These are phyloP conservation scores for Echria macrotheca DNA, from an alignment of 495 filamentous ascomycete genomes.

Conservation along the genomic window DNA sequence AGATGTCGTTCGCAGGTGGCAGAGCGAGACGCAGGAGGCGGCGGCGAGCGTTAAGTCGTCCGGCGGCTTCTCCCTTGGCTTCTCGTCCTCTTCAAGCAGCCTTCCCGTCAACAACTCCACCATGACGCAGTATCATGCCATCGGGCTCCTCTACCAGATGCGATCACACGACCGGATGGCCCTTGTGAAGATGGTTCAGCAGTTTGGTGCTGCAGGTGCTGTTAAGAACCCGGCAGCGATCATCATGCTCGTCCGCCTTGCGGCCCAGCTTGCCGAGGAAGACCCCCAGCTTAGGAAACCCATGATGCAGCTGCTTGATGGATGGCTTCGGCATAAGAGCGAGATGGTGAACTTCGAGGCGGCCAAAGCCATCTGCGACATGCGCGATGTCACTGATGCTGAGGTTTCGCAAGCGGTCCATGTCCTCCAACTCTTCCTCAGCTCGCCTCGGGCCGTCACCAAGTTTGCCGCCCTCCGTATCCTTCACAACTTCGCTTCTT, in stretches of 20 bases:
- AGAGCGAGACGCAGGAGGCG: conserved; percentile 97
- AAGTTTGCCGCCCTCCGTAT: conserved; percentile 98
- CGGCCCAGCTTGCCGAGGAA: conserved; percentile 92
- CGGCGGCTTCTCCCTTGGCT: conserved; percentile 82
- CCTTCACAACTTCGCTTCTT: conserved; percentile 88
- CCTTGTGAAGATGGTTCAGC: conserved; percentile 99
- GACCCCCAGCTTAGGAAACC: conserved; percentile 81
- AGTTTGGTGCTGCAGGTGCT: conserved; percentile 84
- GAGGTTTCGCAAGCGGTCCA: conserved; percentile 92
- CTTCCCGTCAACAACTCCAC: conserved; percentile 73
- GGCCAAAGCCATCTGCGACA: conserved; percentile 92
- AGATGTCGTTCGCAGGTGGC: conserved; percentile 95
- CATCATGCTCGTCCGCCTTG: conserved; percentile 85
- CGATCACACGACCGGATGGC: conserved; percentile 96
- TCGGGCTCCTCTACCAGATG: conserved; percentile 97
- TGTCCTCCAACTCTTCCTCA: conserved; percentile 91
- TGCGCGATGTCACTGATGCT: conserved; percentile 85
- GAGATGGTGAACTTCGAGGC: conserved; percentile 99
- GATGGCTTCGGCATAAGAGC: conserved; percentile 96
- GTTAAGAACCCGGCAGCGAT: conserved; percentile 93
- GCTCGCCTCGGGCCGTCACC: conserved; percentile 91
- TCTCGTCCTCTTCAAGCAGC: conserved; percentile 66
- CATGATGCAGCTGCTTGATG: conserved; percentile 92
- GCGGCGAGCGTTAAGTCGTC: conserved; percentile 84
- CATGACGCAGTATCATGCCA: conserved; percentile 98